Base-by-base conservation (phyloP, 805 yeast genomes). In the Kodamaea sagamina region DNA sequence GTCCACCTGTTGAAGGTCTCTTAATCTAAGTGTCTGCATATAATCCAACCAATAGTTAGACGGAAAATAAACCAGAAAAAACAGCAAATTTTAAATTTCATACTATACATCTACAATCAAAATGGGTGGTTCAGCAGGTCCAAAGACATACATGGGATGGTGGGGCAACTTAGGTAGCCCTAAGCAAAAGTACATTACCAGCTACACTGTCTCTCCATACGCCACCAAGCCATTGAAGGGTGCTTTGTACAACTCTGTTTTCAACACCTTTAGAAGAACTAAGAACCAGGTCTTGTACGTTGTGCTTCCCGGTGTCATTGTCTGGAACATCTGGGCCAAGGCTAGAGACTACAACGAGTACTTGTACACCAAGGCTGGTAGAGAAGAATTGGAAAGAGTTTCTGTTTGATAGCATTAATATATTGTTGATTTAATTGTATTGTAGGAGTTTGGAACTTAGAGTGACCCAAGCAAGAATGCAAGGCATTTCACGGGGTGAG, bases 281-380 rank as follows among this genome's bases (percentile, higher is more conserved):
- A 86, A 81, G 71, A 75, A 84, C 63, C 97, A 93, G 76, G 79
- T 82, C 49, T 71, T 92, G 56, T 92, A 74, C 72, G 71, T 92
- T 47, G 69, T 79, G 42, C 63, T 89, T 53, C 99, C 99, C 54
- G 89, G 79, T 53, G 74, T 81, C 46, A 67, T 87, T 53, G 83
- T 87, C 63, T 89, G 92, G 86, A 82, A 81, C 67, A 71, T 92
- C 73, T 89, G 96, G 96, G 81, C 79, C 52, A 69, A 76, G 63
- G 90, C 95, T 54, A 82, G 89, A 74, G 89, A 85, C 64, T 89
- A 89, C 81, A 87, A 92, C 72, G 92, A 82, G 66, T 90, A 75
- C 81, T 79, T 92, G 67, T 92, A 92, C 80, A 89, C 97, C 71
- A 92, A 92, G 79, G 98, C 87, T 53, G 99, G 99, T 68, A 88